These are phyloP conservation scores for Collybia mongolica DNA, from an alignment of 768 basidiomycete genomes.

Conservation along the genomic window DNA sequence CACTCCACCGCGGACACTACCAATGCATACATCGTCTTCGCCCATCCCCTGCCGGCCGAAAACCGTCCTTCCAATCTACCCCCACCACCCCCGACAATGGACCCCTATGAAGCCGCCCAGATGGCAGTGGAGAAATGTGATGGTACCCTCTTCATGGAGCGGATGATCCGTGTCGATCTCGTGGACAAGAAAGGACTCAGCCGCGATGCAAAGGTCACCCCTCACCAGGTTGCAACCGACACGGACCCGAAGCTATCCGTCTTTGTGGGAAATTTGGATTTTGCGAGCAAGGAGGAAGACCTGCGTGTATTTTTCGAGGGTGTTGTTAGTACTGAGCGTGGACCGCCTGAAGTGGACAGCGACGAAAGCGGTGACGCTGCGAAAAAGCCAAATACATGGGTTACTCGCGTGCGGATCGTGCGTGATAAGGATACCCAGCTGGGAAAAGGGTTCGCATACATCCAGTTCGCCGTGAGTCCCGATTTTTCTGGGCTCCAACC, in stretches of 20 bases:
- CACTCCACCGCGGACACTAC: conserved; percentile 74
- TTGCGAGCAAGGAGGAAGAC: conserved; percentile 89
- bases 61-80: conserved; percentile 49
- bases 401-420: conserved; percentile 82
- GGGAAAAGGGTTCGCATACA: conserved; percentile 94
- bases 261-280: conserved; percentile 93
- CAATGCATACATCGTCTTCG: conserved; percentile 92
- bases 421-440: conserved; percentile 90
- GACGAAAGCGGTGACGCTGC: conserved; percentile 24
- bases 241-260: conserved; percentile 79
- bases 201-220: conserved; percentile 11
- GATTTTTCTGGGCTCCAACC: neutral
- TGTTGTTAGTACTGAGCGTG: conserved; percentile 68
- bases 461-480: conserved; percentile 73
- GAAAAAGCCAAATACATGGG: conserved; percentile 56
- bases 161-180: conserved; percentile 77
- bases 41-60: conserved; percentile 51
- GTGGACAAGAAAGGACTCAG: conserved; percentile 34
- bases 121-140: conserved; percentile 60
- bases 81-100: conserved; percentile 45
- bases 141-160: conserved; percentile 71
- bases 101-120: conserved; percentile 71
- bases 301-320: conserved; percentile 85
- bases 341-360: conserved; percentile 39
- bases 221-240: conserved; percentile 18